These are phyloP conservation scores for Solanum stenotomum DNA, from an alignment of 257 asterid species.

Conservation along the genomic window DNA sequence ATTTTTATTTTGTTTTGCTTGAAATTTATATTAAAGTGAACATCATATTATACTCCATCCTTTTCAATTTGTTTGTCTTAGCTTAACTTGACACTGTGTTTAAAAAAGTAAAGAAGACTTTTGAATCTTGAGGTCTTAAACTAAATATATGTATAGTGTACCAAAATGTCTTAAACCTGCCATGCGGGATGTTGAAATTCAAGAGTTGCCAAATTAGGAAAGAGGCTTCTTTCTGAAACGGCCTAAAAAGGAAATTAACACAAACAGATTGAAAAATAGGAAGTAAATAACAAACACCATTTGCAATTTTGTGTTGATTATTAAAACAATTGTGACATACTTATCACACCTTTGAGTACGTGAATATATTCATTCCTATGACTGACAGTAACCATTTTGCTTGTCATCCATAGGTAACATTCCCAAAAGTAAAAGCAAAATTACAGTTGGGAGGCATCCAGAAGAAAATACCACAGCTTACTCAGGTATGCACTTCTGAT, in stretches of 20 bases:
- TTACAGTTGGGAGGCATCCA: slow-evolving; percentile 44
- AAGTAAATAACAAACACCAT: background rate
- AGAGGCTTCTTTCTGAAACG: background rate
- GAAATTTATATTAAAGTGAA: background rate
- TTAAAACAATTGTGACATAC: background rate
- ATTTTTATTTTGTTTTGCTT: background rate
- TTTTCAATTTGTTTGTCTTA: background rate
- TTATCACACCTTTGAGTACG: background rate
- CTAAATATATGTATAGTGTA: background rate
- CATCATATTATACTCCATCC: background rate
- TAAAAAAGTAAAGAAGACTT: background rate
- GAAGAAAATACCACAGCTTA: slow-evolving; percentile 64
- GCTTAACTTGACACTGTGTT: background rate
- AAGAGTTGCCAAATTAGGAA: background rate
- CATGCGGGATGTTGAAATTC: background rate
- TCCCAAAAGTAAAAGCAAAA: slow-evolving; percentile 72
- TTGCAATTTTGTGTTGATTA: background rate
- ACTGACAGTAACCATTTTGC: background rate
- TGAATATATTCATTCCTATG: background rate
- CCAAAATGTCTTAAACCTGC: background rate
- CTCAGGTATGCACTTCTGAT: slow-evolving; percentile 56
- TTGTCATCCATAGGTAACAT: slow-evolving; percentile 40
- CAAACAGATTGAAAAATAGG: background rate
- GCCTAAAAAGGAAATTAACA: background rate
- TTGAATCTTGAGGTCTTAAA: background rate